Percentiles rank a stretch among this genome's conserved stretches.
Conservation (phyloP, 2,329 filamentous ascomycete species). For the Aspergillus jensenii region DNA sequence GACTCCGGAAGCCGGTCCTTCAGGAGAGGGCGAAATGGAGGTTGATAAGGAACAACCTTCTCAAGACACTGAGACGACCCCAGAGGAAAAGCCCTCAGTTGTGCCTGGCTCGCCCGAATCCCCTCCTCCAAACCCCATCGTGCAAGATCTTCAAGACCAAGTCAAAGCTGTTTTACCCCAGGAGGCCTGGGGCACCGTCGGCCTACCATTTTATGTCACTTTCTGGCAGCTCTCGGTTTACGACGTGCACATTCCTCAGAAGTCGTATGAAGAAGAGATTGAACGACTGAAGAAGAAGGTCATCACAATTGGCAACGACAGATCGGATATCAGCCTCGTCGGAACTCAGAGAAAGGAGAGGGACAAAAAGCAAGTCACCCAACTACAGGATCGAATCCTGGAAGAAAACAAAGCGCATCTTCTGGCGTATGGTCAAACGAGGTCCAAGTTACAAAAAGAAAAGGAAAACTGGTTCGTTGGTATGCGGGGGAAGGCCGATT, state of each 20-base stretch:
- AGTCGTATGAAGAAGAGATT: constrained; percentile 76
- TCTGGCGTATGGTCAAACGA: constrained; percentile 65
- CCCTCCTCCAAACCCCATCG: constrained; percentile 64
- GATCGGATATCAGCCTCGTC: constrained; percentile 68
- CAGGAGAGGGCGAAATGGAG: constrained; percentile 32
- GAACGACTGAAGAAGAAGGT: constrained; percentile 67
- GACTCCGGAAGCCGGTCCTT: constrained; percentile 18
- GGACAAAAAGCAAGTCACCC: constrained; percentile 67
- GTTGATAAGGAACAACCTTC: constrained; percentile 31
- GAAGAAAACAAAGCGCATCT: constrained; percentile 72
- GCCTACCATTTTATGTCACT: constrained; percentile 77
- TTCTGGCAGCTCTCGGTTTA: constrained; percentile 90
- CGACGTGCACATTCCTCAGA: constrained; percentile 74
- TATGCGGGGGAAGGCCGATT: constrained; percentile 62
- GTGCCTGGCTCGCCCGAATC: constrained; percentile 36
- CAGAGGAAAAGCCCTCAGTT: constrained; percentile 23
- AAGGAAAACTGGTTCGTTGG: constrained; percentile 76
- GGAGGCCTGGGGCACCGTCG: constrained; percentile 68
- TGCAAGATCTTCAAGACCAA: constrained; percentile 71
- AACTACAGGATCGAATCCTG: constrained; percentile 68
- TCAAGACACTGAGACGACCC: constrained; percentile 13
- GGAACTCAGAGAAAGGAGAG: constrained; percentile 67
- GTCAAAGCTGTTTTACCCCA: constrained; percentile 63
- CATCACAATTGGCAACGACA: constrained; percentile 66
- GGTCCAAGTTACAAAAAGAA: constrained; percentile 69